Evolutionary conservation across 306 rosid species (phyloP).

Genomic region (Delonix regia): DNA sequence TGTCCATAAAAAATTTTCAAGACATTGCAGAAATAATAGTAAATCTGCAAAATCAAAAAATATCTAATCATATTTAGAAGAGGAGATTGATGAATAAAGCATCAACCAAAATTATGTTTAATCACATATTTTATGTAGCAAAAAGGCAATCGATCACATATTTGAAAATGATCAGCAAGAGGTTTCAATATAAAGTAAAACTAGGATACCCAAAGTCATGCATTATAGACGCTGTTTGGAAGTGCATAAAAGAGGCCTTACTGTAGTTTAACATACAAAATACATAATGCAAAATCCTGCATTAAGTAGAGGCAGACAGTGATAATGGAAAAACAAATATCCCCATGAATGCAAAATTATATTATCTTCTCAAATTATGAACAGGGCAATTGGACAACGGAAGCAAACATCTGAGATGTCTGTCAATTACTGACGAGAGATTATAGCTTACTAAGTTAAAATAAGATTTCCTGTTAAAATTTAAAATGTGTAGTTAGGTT

Average conservation of each 20-base stretch:
- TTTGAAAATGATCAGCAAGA: background rate
- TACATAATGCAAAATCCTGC: background rate
- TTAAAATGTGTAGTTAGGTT: conserved; percentile 8
- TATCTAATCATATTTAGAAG: background rate
- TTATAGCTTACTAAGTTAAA: conserved; percentile 9
- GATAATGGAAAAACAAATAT: background rate
- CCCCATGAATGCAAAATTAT: background rate
- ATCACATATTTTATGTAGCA: conserved; percentile 1
- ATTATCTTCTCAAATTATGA: background rate
- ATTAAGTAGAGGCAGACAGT: background rate
- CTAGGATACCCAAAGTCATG: background rate
- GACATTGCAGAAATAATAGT: background rate
- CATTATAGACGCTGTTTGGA: background rate
- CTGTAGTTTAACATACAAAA: conserved; percentile 6
- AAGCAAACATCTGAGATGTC: background rate
- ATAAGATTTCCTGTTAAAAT: background rate
- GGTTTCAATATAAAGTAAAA: background rate
- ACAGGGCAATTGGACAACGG: background rate
- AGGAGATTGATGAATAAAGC: background rate
- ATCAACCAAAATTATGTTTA: background rate
- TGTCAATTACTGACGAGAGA: background rate
- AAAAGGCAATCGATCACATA: background rate
- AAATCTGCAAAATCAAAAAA: background rate
- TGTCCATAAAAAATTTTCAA: conserved; percentile 1
- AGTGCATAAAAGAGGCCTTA: background rate